Conservation (phyloP, 345 rosid genomes). For the Bruguiera parviflora region DNA sequence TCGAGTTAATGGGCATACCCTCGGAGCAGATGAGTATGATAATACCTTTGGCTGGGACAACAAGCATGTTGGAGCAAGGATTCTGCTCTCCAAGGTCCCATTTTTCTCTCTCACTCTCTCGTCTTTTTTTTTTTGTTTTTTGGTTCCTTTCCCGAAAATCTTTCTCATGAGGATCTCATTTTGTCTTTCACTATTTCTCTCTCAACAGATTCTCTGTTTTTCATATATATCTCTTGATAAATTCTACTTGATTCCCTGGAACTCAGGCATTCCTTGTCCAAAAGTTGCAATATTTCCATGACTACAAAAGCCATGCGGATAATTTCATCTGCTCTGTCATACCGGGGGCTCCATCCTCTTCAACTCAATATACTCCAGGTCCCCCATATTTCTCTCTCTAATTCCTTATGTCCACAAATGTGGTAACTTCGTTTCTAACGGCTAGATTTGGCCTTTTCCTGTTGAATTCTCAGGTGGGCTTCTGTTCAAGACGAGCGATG, state of each 20-base stretch:
- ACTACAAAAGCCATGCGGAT: conserved; percentile 94
- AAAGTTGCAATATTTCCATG: conserved; percentile 65
- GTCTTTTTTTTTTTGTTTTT: not conserved
- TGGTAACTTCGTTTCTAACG: not conserved
- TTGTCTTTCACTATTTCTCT: not conserved
- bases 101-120: not conserved
- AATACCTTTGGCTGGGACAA: conserved; percentile 37
- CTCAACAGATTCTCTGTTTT: not conserved
- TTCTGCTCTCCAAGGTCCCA: conserved; percentile 30
- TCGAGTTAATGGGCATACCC: conserved; percentile 24
- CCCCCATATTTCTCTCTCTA: not conserved
- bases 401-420: not conserved
- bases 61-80: conserved; percentile 36
- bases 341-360: conserved; percentile 83
- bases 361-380: conserved; percentile 87
- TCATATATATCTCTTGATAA: not conserved
- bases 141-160: not conserved
- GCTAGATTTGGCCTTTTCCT: conserved; percentile 4
- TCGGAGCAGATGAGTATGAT: conserved; percentile 31
- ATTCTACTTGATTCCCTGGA: not conserved
- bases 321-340: conserved; percentile 88
- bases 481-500: conserved; percentile 48
- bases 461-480: conserved; percentile 27
- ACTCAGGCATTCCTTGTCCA: conserved; percentile 76
- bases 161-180: no score